Percentiles rank a stretch among this genome's conserved stretches.
Conservation (phyloP, 2,329 filamentous ascomycete genomes). For the Fusarium ramigenum region DNA sequence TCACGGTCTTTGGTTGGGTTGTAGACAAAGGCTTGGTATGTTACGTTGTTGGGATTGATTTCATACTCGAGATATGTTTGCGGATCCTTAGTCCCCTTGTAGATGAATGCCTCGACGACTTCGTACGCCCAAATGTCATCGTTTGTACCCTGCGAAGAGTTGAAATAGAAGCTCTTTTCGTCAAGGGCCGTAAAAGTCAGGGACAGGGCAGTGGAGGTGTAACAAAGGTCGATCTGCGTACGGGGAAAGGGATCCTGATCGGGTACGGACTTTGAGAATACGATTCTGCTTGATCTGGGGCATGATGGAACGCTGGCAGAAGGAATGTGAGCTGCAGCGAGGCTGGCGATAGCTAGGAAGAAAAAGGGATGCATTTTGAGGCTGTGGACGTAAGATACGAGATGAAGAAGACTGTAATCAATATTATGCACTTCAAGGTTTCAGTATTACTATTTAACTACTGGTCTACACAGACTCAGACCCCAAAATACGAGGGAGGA, state of each 20-base stretch:
- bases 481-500: not conserved
- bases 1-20: constrained; percentile 59
- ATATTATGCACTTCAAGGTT: not conserved
- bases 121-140: constrained; percentile 60
- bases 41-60: constrained; percentile 61
- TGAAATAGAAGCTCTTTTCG: constrained; percentile 59
- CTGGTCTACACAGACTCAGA: constrained; percentile 3
- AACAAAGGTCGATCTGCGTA: constrained; percentile 59
- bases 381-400: not conserved
- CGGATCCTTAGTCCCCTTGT: constrained; percentile 56
- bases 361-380: constrained; percentile 16
- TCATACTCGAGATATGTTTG: constrained; percentile 62
- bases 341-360: not conserved
- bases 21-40: constrained; percentile 61
- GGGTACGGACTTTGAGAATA: constrained; percentile 55
- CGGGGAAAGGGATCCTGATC: constrained; percentile 52
- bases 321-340: constrained; percentile 34
- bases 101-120: constrained; percentile 61
- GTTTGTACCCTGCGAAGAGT: constrained; percentile 54
- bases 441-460: not conserved
- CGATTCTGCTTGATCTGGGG: constrained; percentile 48
- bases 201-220: constrained; percentile 51
- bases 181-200: constrained; percentile 57
- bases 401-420: not conserved
- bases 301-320: constrained; percentile 53